Conservation (phyloP, 2,329 filamentous ascomycete species). For the Shiraia bambusicola region DNA sequence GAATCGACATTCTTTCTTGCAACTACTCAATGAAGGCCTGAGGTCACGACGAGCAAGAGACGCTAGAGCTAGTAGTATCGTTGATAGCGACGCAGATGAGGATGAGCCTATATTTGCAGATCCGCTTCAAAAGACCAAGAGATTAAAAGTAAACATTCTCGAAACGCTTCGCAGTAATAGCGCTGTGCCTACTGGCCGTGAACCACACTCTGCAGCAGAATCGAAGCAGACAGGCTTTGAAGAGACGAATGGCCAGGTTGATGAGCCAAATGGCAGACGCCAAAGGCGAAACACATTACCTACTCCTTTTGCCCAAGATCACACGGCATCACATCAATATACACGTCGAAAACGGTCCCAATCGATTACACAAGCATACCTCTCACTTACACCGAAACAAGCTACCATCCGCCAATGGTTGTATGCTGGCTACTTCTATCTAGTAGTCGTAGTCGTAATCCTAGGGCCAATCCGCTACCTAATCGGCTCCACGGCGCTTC, state of each 20-base stretch:
- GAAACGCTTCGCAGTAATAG: slow-evolving; percentile 19
- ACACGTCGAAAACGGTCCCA: slow-evolving; percentile 32
- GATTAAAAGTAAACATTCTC: slow-evolving; percentile 31
- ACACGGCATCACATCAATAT: slow-evolving; percentile 22
- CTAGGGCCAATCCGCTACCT: slow-evolving; percentile 71
- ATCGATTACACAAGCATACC: slow-evolving; percentile 62
- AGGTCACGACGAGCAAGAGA: slow-evolving; percentile 28
- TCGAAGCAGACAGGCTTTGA: slow-evolving; percentile 20
- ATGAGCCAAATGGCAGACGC: slow-evolving; percentile 10
- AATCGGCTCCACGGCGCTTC: slow-evolving; percentile 66
- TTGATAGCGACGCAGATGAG: slow-evolving; percentile 53
- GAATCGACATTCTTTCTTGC: slow-evolving; percentile 48
- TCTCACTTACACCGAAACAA: slow-evolving; percentile 77
- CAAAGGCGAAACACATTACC: slow-evolving; percentile 41
- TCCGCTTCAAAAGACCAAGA: slow-evolving; percentile 27
- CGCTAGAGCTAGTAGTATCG: slow-evolving; percentile 9
- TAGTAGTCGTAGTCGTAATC: slow-evolving; percentile 64
- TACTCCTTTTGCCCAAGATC: slow-evolving; percentile 23
- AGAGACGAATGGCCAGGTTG: slow-evolving; percentile 4
- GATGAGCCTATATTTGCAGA: slow-evolving; percentile 33
- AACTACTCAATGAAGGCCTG: slow-evolving; percentile 43
- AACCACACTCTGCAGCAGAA: slow-evolving; percentile 37
- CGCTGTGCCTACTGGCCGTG: slow-evolving; percentile 13
- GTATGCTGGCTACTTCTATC: slow-evolving; percentile 79
- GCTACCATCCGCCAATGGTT: slow-evolving; percentile 76